Percentiles rank a stretch among this genome's conserved stretches.
phyloP scores from a whole-genome alignment of 495 filamentous ascomycete species.

The Hypoxylon perforatum region DNA sequence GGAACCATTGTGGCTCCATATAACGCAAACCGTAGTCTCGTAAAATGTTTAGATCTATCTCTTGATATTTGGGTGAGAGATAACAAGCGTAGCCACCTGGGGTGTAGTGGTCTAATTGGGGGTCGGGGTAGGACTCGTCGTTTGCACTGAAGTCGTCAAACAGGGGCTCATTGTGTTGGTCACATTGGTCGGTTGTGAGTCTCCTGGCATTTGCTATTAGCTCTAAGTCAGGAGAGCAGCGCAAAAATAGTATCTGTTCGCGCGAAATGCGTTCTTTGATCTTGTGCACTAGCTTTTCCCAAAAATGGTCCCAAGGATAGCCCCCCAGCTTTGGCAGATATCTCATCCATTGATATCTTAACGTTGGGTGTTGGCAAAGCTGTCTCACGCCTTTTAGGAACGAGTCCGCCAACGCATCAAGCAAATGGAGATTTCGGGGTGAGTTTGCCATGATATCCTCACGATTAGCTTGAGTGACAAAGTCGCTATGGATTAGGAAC shows the following conservation, averaged over 20 bases:
- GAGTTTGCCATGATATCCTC: conserved; percentile 51
- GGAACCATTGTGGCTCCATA: background rate
- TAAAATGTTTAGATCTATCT: conserved; percentile 10
- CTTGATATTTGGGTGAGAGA: conserved; percentile 19
- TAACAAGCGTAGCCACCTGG: conserved; percentile 12
- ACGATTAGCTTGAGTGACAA: conserved; percentile 56
- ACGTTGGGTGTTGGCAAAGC: conserved; percentile 38
- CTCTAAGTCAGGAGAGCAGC: background rate
- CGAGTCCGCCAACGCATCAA: conserved; percentile 40
- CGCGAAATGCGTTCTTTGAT: conserved; percentile 21
- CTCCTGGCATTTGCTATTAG: background rate
- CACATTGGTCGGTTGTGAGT: background rate
- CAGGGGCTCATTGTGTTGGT: conserved; percentile 28
- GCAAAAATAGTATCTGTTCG: conserved; percentile 1
- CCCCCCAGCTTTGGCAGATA: conserved; percentile 39
- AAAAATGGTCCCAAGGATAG: conserved; percentile 25
- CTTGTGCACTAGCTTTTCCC: conserved; percentile 28
- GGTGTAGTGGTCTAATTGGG: too few relatives aligned
- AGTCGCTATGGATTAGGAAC: conserved; percentile 62
- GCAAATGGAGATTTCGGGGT: conserved; percentile 35
- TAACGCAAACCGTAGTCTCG: conserved; percentile 5
- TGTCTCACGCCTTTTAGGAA: conserved; percentile 44
- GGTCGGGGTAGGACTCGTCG: too few relatives aligned
- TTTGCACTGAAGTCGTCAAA: conserved; percentile 40
- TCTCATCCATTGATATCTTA: conserved; percentile 47